Evolutionary conservation across 164 flowering plant genomes (phyloP), one percentile per base, ranked within the genome.

Genomic region (Saururus chinensis): DNA sequence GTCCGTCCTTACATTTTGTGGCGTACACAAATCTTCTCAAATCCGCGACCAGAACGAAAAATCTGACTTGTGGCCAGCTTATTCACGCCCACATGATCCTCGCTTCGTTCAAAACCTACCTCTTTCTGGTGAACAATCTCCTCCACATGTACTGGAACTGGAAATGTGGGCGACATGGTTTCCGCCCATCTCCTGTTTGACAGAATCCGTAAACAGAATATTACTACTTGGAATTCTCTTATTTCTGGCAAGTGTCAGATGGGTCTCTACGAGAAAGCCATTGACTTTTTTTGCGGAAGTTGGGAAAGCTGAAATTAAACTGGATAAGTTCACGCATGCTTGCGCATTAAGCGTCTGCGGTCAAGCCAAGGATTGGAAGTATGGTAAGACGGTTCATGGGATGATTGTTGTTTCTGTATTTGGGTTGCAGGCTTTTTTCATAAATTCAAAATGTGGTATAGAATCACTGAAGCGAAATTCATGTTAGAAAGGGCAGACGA

Each of bases 371-470:
- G 71, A 76, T 68, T 40, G 80, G 49, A 61, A 60, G 21, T 13
- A 73, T n/a, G 83, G 89, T 0, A 71, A 49, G 76, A 5, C 71
- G 54, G 61, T 84, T 66, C 89, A 84, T 66, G 84, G 84, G 37
- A 61, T 82, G 64, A 64, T 77, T 64, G 30, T 74, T 20, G 71
- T 75, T 19, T 40, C 68, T 67, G 89, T 83, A 9, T 60, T 77
- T 51, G 59, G 62, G 45, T 22, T 19, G 4, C 59, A 24, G 22
- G 73, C 59, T 25, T 77, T 79, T 62, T 57, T 84, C 71, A 72
- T 60, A 17, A 82, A 82, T 60, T 72, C 79, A 7, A 84, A 77
- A 55, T 80, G 83, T 61, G 79, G 85, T 22, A 49, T 53, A n/a
- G n/a, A 53, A 52, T 81, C 30, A 81, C 79, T 61, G 53, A 61